Conservation (phyloP, 108 stramenopile genomes). For the Cyclotella atomus region DNA sequence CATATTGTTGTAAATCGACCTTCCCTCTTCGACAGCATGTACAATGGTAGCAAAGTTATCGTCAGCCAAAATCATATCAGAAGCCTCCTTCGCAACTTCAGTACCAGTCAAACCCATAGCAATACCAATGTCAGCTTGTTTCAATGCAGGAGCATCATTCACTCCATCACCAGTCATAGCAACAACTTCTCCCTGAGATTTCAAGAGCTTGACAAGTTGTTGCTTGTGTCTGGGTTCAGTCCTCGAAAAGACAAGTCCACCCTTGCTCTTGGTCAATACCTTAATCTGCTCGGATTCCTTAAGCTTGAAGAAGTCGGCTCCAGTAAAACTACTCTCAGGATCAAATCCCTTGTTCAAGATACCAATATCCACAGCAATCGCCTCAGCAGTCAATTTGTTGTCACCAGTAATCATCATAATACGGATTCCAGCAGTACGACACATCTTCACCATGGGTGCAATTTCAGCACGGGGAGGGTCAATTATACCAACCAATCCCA, state of each 20-base stretch:
- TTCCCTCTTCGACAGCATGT: constrained; percentile 96
- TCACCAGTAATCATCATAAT: constrained; percentile 94
- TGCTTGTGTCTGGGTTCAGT: constrained; percentile 90
- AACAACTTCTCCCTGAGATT: constrained; percentile 74
- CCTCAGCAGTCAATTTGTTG: constrained; percentile 80
- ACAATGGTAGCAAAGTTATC: constrained; percentile 99
- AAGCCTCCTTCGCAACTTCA: constrained; percentile 98
- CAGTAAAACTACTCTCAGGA: constrained; percentile 40
- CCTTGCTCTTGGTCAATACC: constrained; percentile 52
- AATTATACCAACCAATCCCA: constrained; percentile 81
- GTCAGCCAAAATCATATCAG: constrained; percentile 99
- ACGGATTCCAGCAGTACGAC: constrained; percentile 82
- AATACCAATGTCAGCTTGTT: constrained; percentile 92
- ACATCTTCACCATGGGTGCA: constrained; percentile 67
- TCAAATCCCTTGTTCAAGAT: constrained; percentile 63
- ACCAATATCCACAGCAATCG: constrained; percentile 79
- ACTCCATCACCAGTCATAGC: constrained; percentile 97
- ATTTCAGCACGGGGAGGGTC: constrained; percentile 90
- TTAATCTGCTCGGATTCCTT: constrained; percentile 40
- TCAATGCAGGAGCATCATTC: constrained; percentile 95
- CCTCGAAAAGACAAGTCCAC: constrained; percentile 59
- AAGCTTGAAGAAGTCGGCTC: constrained; percentile 52
- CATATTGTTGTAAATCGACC: constrained; percentile 98
- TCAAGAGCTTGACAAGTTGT: constrained; percentile 71
- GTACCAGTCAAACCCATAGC: constrained; percentile 97